Evolutionary conservation across 495 filamentous ascomycete genomes (phyloP).

Genomic region (Xylaria sp.): DNA sequence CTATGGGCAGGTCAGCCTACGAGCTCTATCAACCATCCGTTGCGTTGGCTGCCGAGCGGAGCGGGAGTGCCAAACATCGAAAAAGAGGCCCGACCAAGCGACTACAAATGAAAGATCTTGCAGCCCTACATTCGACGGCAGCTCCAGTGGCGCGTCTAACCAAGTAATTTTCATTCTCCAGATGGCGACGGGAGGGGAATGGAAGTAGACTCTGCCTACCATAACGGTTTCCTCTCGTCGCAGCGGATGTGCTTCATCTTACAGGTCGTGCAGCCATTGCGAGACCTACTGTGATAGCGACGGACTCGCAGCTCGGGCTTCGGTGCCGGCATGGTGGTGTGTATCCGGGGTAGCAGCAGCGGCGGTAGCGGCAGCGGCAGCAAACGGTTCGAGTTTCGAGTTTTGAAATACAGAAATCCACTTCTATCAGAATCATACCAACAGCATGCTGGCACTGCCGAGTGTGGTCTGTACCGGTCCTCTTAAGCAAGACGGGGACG

Average conservation of each 20-base stretch:
- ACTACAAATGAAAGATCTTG: slow-evolving; percentile 24
- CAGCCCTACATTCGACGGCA: slow-evolving; percentile 21
- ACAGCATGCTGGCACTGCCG: slow-evolving; percentile 10
- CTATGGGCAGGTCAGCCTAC: slow-evolving; percentile 25
- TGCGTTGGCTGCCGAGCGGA: neutral
- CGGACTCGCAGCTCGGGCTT: slow-evolving; percentile 31
- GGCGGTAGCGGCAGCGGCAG: too few relatives aligned
- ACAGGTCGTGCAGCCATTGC: slow-evolving; percentile 80
- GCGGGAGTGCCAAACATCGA: neutral
- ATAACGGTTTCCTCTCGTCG: slow-evolving; percentile 80
- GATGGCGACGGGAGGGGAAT: slow-evolving; percentile 15
- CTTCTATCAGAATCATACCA: slow-evolving; percentile 20
- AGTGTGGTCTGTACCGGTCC: slow-evolving; percentile 22
- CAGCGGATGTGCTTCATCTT: slow-evolving; percentile 82
- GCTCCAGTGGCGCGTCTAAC: slow-evolving; percentile 7
- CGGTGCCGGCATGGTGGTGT: slow-evolving; percentile 30
- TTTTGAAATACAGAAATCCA: too few relatives aligned
- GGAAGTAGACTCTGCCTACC: slow-evolving; percentile 54
- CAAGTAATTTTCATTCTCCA: neutral
- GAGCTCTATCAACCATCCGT: neutral
- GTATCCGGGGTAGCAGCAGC: slow-evolving; percentile 7
- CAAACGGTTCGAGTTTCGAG: neutral
- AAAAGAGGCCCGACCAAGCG: slow-evolving; percentile 6
- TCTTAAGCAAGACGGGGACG: slow-evolving; percentile 24
- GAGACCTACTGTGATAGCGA: slow-evolving; percentile 44